phyloP scores from a whole-genome alignment of 352 stramenopile species.

The Globisporangium nagaii region DNA sequence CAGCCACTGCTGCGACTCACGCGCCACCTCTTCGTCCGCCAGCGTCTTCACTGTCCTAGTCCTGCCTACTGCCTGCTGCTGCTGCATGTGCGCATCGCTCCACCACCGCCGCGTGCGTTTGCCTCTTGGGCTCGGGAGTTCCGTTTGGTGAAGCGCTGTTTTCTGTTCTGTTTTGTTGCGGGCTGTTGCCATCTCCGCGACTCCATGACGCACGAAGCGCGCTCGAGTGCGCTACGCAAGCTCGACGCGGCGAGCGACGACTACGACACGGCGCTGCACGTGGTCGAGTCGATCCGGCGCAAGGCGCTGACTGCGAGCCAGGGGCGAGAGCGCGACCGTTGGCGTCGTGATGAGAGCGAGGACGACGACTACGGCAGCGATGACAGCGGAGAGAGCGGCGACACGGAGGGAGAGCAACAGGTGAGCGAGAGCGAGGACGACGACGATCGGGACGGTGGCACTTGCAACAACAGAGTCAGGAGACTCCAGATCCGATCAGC shows the following conservation, averaged over 20 bases:
- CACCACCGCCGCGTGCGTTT: neutral
- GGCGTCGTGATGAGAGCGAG: neutral
- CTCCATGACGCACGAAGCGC: slow-evolving; percentile 4
- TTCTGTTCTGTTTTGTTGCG: too few species aligned
- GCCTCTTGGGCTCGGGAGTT: too few species aligned
- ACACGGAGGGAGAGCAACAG: neutral
- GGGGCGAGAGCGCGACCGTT: neutral
- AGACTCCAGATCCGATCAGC: too few species aligned
- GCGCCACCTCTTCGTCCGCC: too few species aligned
- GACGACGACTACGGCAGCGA: neutral
- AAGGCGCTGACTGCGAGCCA: slow-evolving; percentile 8
- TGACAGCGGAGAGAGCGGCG: neutral
- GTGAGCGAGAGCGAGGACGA: neutral
- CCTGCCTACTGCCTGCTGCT: too few species aligned
- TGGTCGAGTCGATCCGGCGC: slow-evolving; percentile 14
- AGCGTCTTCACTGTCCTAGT: too few species aligned
- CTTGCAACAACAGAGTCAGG: slow-evolving; percentile 1
- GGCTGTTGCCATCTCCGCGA: too few species aligned
- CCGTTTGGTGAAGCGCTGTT: too few species aligned
- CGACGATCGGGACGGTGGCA: neutral
- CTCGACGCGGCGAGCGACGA: neutral
- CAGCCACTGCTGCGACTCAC: too few species aligned
- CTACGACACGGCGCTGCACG: slow-evolving; percentile 14
- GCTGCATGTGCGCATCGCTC: neutral
- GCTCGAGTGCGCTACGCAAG: neutral